Evolutionary conservation across 225 moss, liverwort and hornwort species (phyloP), one percentile per base, ranked within the genome.

Genomic region (Polytrichum formosum): DNA sequence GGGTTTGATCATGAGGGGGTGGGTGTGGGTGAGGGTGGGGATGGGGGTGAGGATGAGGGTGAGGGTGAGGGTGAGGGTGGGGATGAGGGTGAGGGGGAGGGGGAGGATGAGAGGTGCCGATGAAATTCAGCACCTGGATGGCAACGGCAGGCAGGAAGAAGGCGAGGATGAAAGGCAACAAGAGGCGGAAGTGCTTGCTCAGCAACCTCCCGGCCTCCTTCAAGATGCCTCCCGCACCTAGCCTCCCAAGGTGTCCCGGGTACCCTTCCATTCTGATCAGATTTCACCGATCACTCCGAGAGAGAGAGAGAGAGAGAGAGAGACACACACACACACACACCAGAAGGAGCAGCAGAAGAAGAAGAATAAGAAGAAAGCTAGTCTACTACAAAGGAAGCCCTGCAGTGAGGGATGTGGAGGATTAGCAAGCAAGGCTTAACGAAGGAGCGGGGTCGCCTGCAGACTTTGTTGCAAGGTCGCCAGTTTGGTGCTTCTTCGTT

Each of bases 121-220:
- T 55, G 5, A 79, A 1, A 63, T 77, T 5, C 4, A 85, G 68
- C 56, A 82, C 31, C 60, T 79, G 54, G 66, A 82, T 63, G 61
- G 77, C 19, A 26, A 46, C 79, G 6, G 76, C 76, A 0, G 85
- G 85, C 63, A 85, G 20, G 13, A 79, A 4, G n/a, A 85, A 85
- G 67, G 85, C 76, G 23, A 74, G 54, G 2, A 85, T 66, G 74
- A 85, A 85, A 31, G 82, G 77, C 5, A 66, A 35, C 66, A 85
- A 53, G 3, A 82, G 26, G 19, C 66, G 53, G 59, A 82, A 28
- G 66, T 85, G 79, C 60, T 77, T 79, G 79, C 23, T 0, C 67
- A 85, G 21, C 28, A 85, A 70, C 69, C 85, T 72, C 30, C 79
- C 76, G 9, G 64, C 77, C 74, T 85, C 85, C 79, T 82, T 85